These are phyloP conservation scores for Annona squamosa DNA, from an alignment of 164 flowering plant genomes.

Conservation along the genomic window DNA sequence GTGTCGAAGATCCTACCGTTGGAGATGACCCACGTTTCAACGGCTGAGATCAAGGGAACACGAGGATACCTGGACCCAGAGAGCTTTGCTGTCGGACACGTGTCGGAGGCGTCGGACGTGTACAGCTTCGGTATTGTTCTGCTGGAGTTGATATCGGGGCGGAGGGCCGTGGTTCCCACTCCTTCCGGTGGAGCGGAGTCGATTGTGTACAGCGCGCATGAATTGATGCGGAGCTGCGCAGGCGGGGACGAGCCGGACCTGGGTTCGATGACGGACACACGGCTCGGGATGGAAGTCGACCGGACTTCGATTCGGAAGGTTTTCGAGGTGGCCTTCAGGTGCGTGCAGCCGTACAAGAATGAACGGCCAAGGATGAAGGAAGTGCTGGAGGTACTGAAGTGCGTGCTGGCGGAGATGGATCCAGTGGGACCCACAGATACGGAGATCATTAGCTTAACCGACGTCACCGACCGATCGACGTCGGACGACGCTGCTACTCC, in stretches of 20 bases:
- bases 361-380: conserved; percentile 11
- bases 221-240: not conserved
- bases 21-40: conserved; percentile 24
- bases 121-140: conserved; percentile 36
- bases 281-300: conserved; percentile 3
- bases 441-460: not conserved
- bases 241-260: not conserved
- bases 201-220: conserved; percentile 8
- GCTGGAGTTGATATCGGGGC: conserved; percentile 29
- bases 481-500: not conserved
- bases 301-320: conserved; percentile 2
- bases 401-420: not conserved
- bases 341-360: conserved; percentile 10
- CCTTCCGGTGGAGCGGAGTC: conserved; percentile 15
- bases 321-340: conserved; percentile 9
- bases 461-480: not conserved
- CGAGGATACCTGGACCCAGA: conserved; percentile 46
- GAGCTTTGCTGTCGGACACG: conserved; percentile 23
- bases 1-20: conserved; percentile 29
- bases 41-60: conserved; percentile 38
- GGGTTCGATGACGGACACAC: conserved; percentile 6
- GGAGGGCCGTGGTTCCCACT: conserved; percentile 15
- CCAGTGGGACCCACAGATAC: not conserved
- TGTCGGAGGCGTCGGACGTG: conserved; percentile 29
- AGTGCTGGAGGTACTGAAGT: conserved; percentile 7